Base-by-base conservation (phyloP, 768 basidiomycete genomes). In the Xerocomellus dryophilus region DNA sequence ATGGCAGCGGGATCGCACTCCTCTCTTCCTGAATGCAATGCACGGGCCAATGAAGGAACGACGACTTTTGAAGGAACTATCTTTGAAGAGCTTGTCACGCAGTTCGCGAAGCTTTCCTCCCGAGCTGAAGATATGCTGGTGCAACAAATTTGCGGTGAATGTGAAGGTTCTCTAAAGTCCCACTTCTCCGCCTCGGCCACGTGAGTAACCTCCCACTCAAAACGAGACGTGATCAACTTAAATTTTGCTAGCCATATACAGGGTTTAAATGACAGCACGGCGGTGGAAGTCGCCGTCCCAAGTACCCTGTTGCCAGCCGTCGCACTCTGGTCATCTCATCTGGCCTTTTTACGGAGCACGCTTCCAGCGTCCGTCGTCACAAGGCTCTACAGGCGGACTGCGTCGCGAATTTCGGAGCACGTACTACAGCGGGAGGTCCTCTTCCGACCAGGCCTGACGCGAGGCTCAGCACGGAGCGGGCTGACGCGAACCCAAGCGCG, bases 121-220 rank as follows among this genome's bases (percentile, higher is more conserved):
- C 81, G 93, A n/a, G 84, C 91, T 5, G 92, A 97, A 66, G 89
- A 90, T 47, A 88, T 98, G 82, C 80, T 94, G 34, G 81, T 92
- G 15, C 85, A 88, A 58, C 89, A 91, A 62, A 77, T 94, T 15
- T 88, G 82, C 47, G 79, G 80, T 4, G 97, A 99, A 68, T 84
- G 96, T 43, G 88, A 95, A 69, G 72, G 72, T 11, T 81, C 81
- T 23, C 73, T 97, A 38, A 90, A 85, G 66, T 69, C 78, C 2
- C 92, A 98, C 71, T 81, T 93, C 54, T 73, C 73, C 12, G 76
- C 80, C 66, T 75, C 74, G 50, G 75, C 70, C 40, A 69, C 71
- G 78, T 79, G 60, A 61, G 74, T 73, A 23, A 17, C 20, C 38
- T 20, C 29, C 5, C 25, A 42, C 36, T 39, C n/a, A 18, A n/a